These are phyloP conservation scores for Funneliformis mosseae DNA, from an alignment of 192 early-diverging fungal genomes.

Conservation along the genomic window DNA sequence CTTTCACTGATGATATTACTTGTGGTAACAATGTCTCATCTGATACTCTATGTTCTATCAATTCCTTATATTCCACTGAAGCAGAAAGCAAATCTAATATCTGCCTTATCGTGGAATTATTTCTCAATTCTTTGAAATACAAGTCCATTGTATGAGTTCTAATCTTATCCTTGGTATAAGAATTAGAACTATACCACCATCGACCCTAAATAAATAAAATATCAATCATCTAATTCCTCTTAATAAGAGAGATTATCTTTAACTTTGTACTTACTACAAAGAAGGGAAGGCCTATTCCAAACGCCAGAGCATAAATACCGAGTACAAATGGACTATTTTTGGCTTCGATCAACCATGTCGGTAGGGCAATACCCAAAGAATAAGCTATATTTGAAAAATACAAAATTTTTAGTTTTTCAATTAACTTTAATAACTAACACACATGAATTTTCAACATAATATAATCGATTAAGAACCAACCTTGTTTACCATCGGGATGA, in stretches of 20 bases:
- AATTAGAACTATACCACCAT: conserved; percentile 94
- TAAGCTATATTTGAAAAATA: conserved; percentile 48
- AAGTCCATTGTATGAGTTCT: conserved; percentile 85
- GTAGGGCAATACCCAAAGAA: conserved; percentile 92
- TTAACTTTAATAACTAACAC: no score
- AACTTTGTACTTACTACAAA: conserved; percentile 64
- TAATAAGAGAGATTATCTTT: not conserved
- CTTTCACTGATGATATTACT: conserved; percentile 48
- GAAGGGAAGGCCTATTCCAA: conserved; percentile 87
- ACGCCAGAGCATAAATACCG: conserved; percentile 80
- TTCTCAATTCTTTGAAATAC: conserved; percentile 90
- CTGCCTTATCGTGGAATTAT: conserved; percentile 65
- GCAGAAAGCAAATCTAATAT: conserved; percentile 76
- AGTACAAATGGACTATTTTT: conserved; percentile 84
- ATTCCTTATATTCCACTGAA: conserved; percentile 74
- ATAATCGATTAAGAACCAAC: not conserved
- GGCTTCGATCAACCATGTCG: conserved; percentile 85
- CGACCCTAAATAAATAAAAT: conserved; percentile 55
- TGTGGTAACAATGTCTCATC: conserved; percentile 52
- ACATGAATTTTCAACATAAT: no score
- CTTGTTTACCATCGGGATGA: conserved; percentile 95
- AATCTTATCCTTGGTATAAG: conserved; percentile 89
- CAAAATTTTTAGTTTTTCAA: no score
- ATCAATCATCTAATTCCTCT: not conserved
- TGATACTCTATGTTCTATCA: conserved; percentile 42